A percentile compares a stretch with the other conserved stretches of the same genome.
These are phyloP conservation scores for Mesostigma viride DNA, from an alignment of 139 green algal species.

Conservation along the genomic window DNA sequence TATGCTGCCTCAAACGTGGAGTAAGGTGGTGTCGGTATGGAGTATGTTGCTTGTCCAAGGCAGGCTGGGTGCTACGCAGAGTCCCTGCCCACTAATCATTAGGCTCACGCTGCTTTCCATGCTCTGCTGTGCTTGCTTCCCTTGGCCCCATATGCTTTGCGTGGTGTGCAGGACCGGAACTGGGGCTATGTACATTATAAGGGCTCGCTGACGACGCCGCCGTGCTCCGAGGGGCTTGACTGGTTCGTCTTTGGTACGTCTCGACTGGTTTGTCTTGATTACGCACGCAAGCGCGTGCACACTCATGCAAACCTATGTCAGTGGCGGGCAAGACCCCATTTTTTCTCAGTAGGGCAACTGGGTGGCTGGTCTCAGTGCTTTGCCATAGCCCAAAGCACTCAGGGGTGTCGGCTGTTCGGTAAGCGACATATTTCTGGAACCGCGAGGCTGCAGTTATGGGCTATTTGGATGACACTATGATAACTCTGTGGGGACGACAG, in stretches of 20 bases:
- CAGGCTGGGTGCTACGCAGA: too few species aligned
- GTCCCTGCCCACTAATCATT: not conserved
- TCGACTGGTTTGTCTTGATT: not conserved
- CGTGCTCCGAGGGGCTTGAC: conserved; percentile 64
- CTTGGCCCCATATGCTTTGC: not conserved
- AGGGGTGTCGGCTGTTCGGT: too few species aligned
- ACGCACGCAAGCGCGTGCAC: not conserved
- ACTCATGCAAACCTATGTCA: not conserved
- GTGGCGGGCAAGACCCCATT: not conserved
- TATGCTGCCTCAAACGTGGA: too few species aligned
- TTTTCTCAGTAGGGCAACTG: not conserved
- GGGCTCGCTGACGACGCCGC: conserved; percentile 74
- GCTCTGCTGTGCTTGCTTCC: not conserved
- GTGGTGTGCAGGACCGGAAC: not conserved
- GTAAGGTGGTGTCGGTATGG: too few species aligned
- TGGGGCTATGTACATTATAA: conserved; percentile 56
- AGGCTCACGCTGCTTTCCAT: not conserved
- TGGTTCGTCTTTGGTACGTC: conserved; percentile 60
- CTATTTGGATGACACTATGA: too few species aligned
- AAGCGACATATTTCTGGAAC: too few species aligned
- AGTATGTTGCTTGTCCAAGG: too few species aligned
- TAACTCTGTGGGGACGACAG: too few species aligned
- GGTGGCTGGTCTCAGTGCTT: not conserved
- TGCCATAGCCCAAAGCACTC: not conserved
- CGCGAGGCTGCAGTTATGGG: too few species aligned